Evolutionary conservation across 345 rosid species (phyloP).

Genomic region (Hevea brasiliensis): DNA sequence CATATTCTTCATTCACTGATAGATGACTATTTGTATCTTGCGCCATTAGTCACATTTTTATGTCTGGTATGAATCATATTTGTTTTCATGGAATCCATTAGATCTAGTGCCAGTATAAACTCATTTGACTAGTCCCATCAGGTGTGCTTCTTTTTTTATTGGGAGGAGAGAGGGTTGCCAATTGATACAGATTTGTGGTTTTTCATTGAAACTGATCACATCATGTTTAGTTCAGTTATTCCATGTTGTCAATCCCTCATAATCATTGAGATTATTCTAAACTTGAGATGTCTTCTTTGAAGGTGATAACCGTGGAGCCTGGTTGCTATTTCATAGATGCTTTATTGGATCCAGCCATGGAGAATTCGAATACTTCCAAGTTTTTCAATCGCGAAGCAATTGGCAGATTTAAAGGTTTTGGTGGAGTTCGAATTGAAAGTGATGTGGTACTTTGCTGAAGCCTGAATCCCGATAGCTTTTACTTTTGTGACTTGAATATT

Average conservation of each 20-base stretch:
- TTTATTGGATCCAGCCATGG: constrained; percentile 67
- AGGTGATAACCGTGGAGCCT: constrained; percentile 98
- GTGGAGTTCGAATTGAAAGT: constrained; percentile 96
- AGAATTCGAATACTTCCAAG: constrained; percentile 48
- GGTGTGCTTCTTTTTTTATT: neutral
- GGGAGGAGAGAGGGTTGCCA: neutral
- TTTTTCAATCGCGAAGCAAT: constrained; percentile 59
- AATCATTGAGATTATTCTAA: neutral
- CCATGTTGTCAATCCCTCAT: neutral
- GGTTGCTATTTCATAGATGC: constrained; percentile 94
- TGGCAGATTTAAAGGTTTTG: constrained; percentile 61
- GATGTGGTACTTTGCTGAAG: constrained; percentile 60
- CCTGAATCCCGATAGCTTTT: neutral
- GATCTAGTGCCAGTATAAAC: too few relatives aligned
- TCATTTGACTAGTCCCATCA: neutral
- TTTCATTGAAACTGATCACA: neutral
- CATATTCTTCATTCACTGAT: too few relatives aligned
- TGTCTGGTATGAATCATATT: too few relatives aligned
- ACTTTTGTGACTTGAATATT: neutral
- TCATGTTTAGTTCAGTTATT: neutral
- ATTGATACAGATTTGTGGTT: neutral
- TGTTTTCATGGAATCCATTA: too few relatives aligned
- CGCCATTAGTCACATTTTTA: too few relatives aligned
- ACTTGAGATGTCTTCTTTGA: constrained; percentile 8
- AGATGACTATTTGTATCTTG: too few relatives aligned